Evolutionary conservation across 352 stramenopile genomes (phyloP).

Genomic region (Thalassiosira livingstoniorum): DNA sequence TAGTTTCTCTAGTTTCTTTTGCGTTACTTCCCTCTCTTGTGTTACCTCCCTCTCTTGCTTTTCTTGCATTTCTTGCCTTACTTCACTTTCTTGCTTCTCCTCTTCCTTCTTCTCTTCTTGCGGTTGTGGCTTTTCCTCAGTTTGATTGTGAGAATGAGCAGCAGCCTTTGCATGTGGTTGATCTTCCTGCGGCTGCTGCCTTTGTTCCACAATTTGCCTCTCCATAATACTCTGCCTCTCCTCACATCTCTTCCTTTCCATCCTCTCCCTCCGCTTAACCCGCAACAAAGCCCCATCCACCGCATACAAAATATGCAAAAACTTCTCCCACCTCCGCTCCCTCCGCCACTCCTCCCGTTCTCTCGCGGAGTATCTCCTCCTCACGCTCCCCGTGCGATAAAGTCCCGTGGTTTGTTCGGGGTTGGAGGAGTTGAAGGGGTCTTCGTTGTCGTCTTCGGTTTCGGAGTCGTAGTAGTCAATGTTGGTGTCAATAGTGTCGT

Average conservation of each 20-base stretch:
- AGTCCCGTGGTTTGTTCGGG: no score
- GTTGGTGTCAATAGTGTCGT: slow-evolving; percentile 1
- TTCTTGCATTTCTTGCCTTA: no score
- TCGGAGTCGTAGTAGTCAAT: slow-evolving; percentile 11
- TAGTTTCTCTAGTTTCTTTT: background rate
- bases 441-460: slow-evolving; percentile 3
- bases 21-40: no score
- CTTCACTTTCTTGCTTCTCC: no score
- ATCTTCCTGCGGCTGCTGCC: no score
- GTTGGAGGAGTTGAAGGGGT: background rate
- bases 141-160: background rate
- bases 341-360: slow-evolving; percentile 12
- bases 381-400: no score
- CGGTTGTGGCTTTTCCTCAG: background rate
- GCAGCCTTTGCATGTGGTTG: no score
- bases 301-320: slow-evolving; percentile 49
- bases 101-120: no score
- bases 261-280: background rate
- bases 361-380: background rate
- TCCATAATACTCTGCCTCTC: no score
- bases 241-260: no score
- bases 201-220: no score
- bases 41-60: no score
- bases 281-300: slow-evolving; percentile 24
- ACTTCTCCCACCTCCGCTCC: slow-evolving; percentile 46